Conservation (phyloP, 2,329 filamentous ascomycete species). For the Neurospora sp. region DNA sequence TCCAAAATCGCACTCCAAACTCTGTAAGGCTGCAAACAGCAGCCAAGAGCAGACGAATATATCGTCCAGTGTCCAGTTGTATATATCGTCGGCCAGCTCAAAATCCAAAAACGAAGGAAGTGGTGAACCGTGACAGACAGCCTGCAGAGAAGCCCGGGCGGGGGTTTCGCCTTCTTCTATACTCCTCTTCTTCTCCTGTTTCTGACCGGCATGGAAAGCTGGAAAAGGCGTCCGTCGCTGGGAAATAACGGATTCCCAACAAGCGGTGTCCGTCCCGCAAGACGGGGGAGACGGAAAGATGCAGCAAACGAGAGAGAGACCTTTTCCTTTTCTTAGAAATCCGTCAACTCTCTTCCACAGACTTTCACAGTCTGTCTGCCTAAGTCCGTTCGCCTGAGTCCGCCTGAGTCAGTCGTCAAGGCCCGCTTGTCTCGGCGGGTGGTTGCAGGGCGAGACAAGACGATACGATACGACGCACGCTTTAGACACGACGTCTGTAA, state of each 20-base stretch:
- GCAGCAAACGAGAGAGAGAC: constrained; percentile 11
- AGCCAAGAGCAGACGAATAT: too few species aligned
- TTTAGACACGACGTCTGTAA: background rate
- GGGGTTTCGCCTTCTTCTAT: background rate
- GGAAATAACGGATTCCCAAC: background rate
- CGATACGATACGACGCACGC: background rate
- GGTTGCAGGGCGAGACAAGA: constrained; percentile 10
- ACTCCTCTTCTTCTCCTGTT: background rate
- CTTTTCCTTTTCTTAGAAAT: background rate
- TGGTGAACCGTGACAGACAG: background rate
- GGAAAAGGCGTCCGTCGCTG: background rate
- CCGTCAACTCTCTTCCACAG: background rate
- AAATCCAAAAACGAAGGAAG: background rate
- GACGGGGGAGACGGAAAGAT: constrained; percentile 6
- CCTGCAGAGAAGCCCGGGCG: background rate
- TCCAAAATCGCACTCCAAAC: too few species aligned
- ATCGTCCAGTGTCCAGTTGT: background rate
- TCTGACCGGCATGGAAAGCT: background rate
- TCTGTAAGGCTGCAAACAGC: too few species aligned
- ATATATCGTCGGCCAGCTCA: background rate
- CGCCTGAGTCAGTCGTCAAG: background rate
- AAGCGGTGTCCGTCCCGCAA: background rate
- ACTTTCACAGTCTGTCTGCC: background rate
- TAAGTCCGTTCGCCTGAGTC: background rate
- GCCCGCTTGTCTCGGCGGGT: constrained; percentile 8